Conservation (phyloP, 345 rosid genomes). For the Brassica nigra region DNA sequence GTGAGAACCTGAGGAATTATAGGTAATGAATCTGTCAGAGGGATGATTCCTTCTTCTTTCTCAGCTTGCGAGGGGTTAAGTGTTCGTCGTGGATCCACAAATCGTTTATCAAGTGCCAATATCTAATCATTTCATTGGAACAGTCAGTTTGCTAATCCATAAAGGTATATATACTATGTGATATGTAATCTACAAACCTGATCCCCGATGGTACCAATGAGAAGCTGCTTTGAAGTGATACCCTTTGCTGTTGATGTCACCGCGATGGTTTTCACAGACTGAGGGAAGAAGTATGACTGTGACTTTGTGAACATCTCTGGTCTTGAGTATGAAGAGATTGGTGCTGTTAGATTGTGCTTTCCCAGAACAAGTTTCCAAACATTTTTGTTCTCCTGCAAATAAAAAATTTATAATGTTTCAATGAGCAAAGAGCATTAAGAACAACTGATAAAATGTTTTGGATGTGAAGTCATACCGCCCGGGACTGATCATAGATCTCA, state of each 20-base stretch:
- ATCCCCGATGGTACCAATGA: slow-evolving; percentile 85
- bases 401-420: slow-evolving; percentile 10
- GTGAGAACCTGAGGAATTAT: slow-evolving; percentile 86
- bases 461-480: slow-evolving; percentile 67
- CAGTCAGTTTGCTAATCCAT: neutral
- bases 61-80: slow-evolving; percentile 92
- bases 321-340: slow-evolving; percentile 79
- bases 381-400: slow-evolving; percentile 90
- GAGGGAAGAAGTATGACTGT: slow-evolving; percentile 93
- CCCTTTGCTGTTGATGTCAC: slow-evolving; percentile 97
- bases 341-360: slow-evolving; percentile 93
- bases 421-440: slow-evolving; percentile 11
- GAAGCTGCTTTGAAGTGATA: slow-evolving; percentile 96
- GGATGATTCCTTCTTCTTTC: slow-evolving; percentile 94
- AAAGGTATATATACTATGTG: neutral
- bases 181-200: slow-evolving; percentile 35
- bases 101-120: slow-evolving; percentile 75
- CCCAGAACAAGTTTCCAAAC: slow-evolving; percentile 90
- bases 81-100: slow-evolving; percentile 90
- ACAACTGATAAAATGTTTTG: slow-evolving; percentile 1
- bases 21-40: slow-evolving; percentile 89
- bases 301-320: slow-evolving; percentile 84
- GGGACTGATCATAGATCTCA: slow-evolving; percentile 94
- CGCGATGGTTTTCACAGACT: slow-evolving; percentile 80
- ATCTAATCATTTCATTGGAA: slow-evolving; percentile 27